Conservation (phyloP, 257 asterid genomes). For the Plantago major region DNA sequence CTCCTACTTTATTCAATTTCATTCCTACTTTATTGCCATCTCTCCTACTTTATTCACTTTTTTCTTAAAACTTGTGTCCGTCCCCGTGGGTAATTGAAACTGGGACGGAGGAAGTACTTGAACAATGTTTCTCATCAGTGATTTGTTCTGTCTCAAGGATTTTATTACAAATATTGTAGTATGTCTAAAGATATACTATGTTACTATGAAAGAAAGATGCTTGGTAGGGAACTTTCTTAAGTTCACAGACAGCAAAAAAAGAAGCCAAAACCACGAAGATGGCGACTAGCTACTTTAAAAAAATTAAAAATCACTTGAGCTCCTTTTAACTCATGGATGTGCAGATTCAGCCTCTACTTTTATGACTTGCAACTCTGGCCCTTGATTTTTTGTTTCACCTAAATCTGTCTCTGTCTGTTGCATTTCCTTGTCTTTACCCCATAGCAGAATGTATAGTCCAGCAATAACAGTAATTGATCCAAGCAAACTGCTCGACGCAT, state of each 20-base stretch:
- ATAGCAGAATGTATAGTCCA: conserved; percentile 62
- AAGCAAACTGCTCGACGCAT: conserved; percentile 36
- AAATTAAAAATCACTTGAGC: no score
- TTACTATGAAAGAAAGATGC: not conserved
- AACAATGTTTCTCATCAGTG: no score
- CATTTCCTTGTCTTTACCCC: conserved; percentile 71
- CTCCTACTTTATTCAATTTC: no score
- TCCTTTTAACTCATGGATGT: conserved; percentile 3
- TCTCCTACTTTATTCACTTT: no score
- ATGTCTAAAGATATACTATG: not conserved
- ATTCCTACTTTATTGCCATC: no score
- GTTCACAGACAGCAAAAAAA: no score
- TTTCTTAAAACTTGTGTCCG: no score
- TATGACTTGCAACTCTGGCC: conserved; percentile 26
- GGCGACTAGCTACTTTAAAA: not conserved
- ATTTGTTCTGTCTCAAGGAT: not conserved
- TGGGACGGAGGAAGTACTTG: no score
- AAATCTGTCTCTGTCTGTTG: conserved; percentile 22
- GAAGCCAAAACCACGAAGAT: no score
- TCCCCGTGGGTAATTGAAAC: no score
- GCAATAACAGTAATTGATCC: conserved; percentile 55
- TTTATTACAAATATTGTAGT: not conserved
- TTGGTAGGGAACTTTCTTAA: no score
- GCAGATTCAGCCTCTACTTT: conserved; percentile 22
- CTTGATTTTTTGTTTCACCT: conserved; percentile 25